Base-by-base conservation (phyloP, 352 stramenopile species). In the Pythium folliculosum region DNA sequence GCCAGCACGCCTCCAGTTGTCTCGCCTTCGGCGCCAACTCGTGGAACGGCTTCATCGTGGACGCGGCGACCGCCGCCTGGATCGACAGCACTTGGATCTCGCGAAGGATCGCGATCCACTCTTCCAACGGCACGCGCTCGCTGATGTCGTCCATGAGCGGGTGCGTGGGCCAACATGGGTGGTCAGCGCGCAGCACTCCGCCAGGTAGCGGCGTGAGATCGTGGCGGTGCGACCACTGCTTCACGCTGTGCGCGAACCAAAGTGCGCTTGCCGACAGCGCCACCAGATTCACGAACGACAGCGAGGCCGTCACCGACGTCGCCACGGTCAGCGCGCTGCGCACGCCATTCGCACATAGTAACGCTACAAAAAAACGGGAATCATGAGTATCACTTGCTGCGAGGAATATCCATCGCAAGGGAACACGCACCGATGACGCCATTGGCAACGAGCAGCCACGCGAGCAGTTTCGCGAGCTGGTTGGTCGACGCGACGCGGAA, bases 291-390 rank as follows among this genome's bases (percentile, higher is more conserved):
- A 89, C 30, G 40, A 83, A 83, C 2, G 50, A 66, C 14, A 92
- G 45, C 6, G 73, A 82, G 16, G 75, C 59, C 12, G 70, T 77
- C 63, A 89, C 75, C 5, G 79, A 75, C 5, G 84, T 89, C 21
- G 81, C 73, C 0, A 92, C 84, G 8, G 81, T 92, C 14, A 92
- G 72, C 12, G 81, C 81, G 38, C 81, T 92, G 8, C 76, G 73
- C 0, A 90, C 80, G 16, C 72, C 73, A 65, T 83, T 89, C 19
- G 83, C 71, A 48, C 75, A 88, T 25, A 92, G 48, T 6, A 88
- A 52, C 0, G 78, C 84, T 91, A 47, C 9, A 17, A 17, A 17
- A 17, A 43, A 43, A 16, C 9, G 10, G 37, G 9, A 17, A 17
- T 2, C 37, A 13, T 12, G 37, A 43, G 37, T 43, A 12, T 17